Evolutionary conservation across 768 basidiomycete species (phyloP).

Genomic region (Polyporus arcularius): DNA sequence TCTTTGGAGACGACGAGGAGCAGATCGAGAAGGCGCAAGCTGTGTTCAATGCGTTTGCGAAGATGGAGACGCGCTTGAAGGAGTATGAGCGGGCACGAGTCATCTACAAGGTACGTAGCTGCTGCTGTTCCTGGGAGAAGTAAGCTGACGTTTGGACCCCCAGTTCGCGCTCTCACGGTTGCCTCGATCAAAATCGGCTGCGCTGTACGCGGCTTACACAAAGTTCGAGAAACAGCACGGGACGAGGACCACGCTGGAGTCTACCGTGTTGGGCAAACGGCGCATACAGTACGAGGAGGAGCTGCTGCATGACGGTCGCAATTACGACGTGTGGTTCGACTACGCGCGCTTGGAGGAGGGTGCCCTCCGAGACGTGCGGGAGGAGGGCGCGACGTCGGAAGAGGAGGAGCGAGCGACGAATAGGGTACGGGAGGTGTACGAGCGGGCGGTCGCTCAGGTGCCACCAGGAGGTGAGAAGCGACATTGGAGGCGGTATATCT

Average conservation of each 20-base stretch:
- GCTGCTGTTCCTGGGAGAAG: neutral
- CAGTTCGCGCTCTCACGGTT: slow-evolving; percentile 95
- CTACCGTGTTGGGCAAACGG: slow-evolving; percentile 95
- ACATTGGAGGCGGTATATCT: slow-evolving; percentile 88
- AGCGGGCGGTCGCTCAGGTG: slow-evolving; percentile 92
- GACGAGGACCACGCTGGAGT: slow-evolving; percentile 81
- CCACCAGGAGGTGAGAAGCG: slow-evolving; percentile 94
- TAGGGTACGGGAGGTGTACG: slow-evolving; percentile 91
- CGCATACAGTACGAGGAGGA: slow-evolving; percentile 99
- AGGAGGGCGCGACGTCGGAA: slow-evolving; percentile 72
- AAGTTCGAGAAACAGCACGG: slow-evolving; percentile 99
- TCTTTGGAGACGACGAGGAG: slow-evolving; percentile 63
- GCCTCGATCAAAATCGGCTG: slow-evolving; percentile 87
- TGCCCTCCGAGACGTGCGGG: slow-evolving; percentile 71
- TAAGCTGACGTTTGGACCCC: neutral
- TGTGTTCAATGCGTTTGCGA: slow-evolving; percentile 90
- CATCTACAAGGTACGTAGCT: slow-evolving; percentile 84
- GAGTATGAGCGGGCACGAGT: slow-evolving; percentile 96
- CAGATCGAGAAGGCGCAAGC: slow-evolving; percentile 82
- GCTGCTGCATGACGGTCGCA: slow-evolving; percentile 83
- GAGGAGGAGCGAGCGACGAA: slow-evolving; percentile 62
- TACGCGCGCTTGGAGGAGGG: slow-evolving; percentile 92
- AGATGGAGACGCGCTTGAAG: slow-evolving; percentile 95
- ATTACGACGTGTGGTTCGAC: slow-evolving; percentile 99
- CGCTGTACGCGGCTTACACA: slow-evolving; percentile 89